Evolutionary conservation across 257 asterid genomes (phyloP), one percentile per base, ranked within the genome.

Genomic region (Nicotiana obtusifolia): DNA sequence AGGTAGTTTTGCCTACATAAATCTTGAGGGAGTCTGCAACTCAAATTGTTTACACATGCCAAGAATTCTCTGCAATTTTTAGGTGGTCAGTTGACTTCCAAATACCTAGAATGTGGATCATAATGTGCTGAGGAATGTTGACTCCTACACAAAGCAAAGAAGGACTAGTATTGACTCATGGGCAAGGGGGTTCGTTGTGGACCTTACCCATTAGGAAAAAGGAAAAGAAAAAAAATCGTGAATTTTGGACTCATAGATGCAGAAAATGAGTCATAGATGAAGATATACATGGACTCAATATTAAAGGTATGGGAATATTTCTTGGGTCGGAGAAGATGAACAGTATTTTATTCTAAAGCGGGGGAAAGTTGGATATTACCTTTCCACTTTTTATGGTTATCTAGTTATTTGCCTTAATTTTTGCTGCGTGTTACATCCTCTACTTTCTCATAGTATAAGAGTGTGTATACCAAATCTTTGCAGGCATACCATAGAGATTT

Each of bases 401-500:
- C 33, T 37, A 49, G 9, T 47, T 44, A 73, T 47, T 73, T 24
- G 24, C 61, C 41, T 73, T 47, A 24, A 31, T 47, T 24, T 47
- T 49, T 24, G 24, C 41, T 73, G 79, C 17, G 30, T 4, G 4
- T 10, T 31, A 30, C 75, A 15, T 7, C n/a, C 24, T 5, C 33
- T 65, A 65, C 44, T 31, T 65, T 65, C 24, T 15, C 41, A 14
- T 44, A 22, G 59, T 20, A 44, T 41, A 69, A 41, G 62, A 73
- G 15, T 16, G 44, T 73, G 10, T 60, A 49, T 47, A 75, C 79
- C 53, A 71, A 79, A 49, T 61, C 67, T 80, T 80, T 85, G 59
- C 95, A 94, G 99, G 92, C 90, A 73, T 95, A 94, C 88, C 99
- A 95, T 88, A 88, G 96, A 86, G 97, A 95, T 76, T 64, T 96